Base-by-base conservation (phyloP, 805 yeast genomes). In the Candida caryicola region DNA sequence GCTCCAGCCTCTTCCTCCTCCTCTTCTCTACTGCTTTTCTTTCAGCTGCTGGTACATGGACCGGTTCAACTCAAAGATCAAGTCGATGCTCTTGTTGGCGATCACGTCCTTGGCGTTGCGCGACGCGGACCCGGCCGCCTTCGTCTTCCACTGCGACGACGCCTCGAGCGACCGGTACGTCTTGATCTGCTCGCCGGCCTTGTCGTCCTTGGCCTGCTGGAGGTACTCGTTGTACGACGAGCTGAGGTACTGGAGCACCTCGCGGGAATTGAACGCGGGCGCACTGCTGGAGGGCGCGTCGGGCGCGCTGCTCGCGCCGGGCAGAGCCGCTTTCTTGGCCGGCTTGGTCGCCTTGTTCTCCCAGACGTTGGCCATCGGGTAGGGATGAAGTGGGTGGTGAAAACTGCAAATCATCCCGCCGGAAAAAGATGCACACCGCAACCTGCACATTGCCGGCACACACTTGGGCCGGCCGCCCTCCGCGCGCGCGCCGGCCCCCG, bases 111-210 rank as follows among this genome's bases (percentile, higher is more conserved):
- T 25, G 25, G 25, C 25, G 25, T 10, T 21, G 9, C 25, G 25
- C 25, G 25, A 21, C 26, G 23, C 23, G 19, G 17, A 14, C 9
- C 26, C 25, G 16, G 31, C 19, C 16, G 39, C 23, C 17, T 27
- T 34, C 13, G 54, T 46, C 33, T 39, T 53, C 58, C 58, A 53
- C 31, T 41, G 51, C 3, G 54, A 49, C 3, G 54, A 46, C 7
- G 57, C 17, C 6, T 60, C 64, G 4, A 55, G 49, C 29, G 59
- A 51, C 31, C 51, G 46, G 34, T 59, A 58, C 9, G 55, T 37
- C 21, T 43, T 45, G 14, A 40, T 43, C 16, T 41, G 26, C 10
- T 49, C 54, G 14, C 53, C 55, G n/a, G 29, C 34, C 32, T 52
- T 46, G 45, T 57, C 57, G 4, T 39, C 32, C 16, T 46, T 49